phyloP scores from a whole-genome alignment of 129 eudicot genomes.

The Pittosporum tobira region DNA sequence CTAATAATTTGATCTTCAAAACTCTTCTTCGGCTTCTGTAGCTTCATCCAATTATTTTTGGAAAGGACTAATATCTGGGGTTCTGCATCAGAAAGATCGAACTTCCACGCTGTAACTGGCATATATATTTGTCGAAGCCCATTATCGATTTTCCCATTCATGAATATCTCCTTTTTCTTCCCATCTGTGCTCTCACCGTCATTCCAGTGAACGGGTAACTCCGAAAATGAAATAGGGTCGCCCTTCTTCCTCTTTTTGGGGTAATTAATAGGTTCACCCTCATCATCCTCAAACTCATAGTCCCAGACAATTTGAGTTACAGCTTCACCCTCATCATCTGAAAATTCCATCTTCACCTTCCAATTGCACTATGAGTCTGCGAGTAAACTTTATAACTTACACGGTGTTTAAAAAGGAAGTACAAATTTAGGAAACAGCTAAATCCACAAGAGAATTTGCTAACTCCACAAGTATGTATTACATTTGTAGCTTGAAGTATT shows the following conservation, averaged over 20 bases:
- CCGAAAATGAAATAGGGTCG: conserved; percentile 65
- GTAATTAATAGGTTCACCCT: conserved; percentile 46
- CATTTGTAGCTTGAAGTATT: no score
- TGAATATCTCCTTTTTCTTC: conserved; percentile 22
- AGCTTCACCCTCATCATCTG: conserved; percentile 40
- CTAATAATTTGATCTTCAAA: conserved; percentile 39
- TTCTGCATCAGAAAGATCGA: conserved; percentile 28
- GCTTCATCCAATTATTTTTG: conserved; percentile 65
- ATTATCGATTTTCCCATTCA: conserved; percentile 52
- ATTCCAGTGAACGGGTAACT: conserved; percentile 47
- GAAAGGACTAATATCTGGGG: conserved; percentile 64
- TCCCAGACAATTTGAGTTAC: conserved; percentile 34
- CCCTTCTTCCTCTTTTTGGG: no score
- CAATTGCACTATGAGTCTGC: no score
- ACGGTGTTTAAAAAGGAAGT: no score
- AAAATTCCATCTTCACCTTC: no score
- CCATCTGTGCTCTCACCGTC: conserved; percentile 19
- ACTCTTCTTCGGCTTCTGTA: conserved; percentile 72
- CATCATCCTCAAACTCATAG: conserved; percentile 43
- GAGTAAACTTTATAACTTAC: no score
- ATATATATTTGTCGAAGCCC: conserved; percentile 51
- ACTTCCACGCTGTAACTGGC: conserved; percentile 77
- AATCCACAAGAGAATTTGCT: no score
- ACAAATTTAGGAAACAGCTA: no score
- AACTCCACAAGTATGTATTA: no score